Evolutionary conservation across 495 filamentous ascomycete genomes (phyloP).

Genomic region (Neurospora sp.): DNA sequence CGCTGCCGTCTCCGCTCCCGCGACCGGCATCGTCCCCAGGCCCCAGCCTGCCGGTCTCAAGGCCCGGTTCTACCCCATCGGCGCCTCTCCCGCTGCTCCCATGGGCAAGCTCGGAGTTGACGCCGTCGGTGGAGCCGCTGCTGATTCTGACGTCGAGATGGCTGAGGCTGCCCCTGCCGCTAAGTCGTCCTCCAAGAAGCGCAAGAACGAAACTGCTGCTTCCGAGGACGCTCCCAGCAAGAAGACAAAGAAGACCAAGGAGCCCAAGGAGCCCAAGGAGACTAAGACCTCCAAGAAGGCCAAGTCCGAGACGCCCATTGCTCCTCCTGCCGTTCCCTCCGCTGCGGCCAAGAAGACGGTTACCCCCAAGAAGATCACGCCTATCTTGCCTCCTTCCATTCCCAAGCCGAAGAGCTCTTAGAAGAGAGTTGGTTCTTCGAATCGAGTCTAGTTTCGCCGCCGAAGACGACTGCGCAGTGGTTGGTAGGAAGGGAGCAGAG

Average conservation of each 20-base stretch:
- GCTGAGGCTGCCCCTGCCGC: slow-evolving; percentile 3
- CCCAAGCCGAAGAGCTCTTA: slow-evolving; percentile 24
- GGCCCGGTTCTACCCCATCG: slow-evolving; percentile 33
- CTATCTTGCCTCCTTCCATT: slow-evolving; percentile 24
- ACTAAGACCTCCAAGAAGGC: slow-evolving; percentile 25
- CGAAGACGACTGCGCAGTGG: neutral
- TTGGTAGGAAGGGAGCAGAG: neutral
- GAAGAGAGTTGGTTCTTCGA: slow-evolving; percentile 5
- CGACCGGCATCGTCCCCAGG: slow-evolving; percentile 22
- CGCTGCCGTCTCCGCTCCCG: slow-evolving; percentile 13
- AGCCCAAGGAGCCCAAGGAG: neutral
- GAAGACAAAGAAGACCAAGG: neutral
- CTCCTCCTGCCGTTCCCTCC: slow-evolving; percentile 14
- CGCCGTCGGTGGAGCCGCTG: slow-evolving; percentile 5
- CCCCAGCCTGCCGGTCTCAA: slow-evolving; percentile 37
- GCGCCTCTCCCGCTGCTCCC: slow-evolving; percentile 18
- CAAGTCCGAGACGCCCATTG: slow-evolving; percentile 17
- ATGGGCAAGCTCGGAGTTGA: slow-evolving; percentile 10
- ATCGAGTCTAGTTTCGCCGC: neutral
- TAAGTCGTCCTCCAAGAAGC: slow-evolving; percentile 30
- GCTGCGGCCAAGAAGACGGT: slow-evolving; percentile 5
- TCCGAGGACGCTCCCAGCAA: slow-evolving; percentile 25
- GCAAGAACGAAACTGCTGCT: slow-evolving; percentile 30
- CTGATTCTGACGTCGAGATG: slow-evolving; percentile 25
- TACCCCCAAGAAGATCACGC: slow-evolving; percentile 25